A percentile compares a stretch with the other conserved stretches of the same genome.
These are phyloP conservation scores for Cytospora mali DNA, from an alignment of 2,329 filamentous ascomycete species.

Conservation along the genomic window DNA sequence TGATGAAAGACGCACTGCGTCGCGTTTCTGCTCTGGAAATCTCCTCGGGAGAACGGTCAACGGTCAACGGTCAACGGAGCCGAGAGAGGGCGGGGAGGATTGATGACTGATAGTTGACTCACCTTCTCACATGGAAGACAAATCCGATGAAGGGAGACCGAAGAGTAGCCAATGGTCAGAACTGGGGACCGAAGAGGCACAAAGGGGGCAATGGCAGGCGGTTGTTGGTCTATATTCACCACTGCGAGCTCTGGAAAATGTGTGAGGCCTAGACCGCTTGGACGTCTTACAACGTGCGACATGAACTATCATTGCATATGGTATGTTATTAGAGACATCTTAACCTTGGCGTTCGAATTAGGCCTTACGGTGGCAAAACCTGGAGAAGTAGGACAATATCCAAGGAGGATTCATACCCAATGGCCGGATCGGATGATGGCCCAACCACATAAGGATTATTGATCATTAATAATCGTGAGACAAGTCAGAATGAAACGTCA, in stretches of 20 bases:
- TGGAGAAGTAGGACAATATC: background rate
- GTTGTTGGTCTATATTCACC: too few relatives aligned
- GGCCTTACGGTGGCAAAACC: background rate
- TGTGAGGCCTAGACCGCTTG: background rate
- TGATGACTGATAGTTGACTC: background rate
- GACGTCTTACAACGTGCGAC: background rate
- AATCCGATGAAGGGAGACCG: background rate
- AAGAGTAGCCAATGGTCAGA: too few relatives aligned
- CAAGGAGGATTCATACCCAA: too few relatives aligned
- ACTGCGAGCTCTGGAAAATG: background rate
- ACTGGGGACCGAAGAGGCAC: too few relatives aligned
- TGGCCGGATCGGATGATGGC: too few relatives aligned
- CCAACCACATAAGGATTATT: background rate
- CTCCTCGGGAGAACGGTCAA: background rate
- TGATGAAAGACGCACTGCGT: background rate
- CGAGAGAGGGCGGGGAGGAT: background rate
- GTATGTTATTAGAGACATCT: background rate
- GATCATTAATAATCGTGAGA: background rate
- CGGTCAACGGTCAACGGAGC: background rate
- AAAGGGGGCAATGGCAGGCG: too few relatives aligned
- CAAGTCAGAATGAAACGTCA: background rate
- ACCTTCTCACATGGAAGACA: background rate
- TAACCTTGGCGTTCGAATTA: background rate
- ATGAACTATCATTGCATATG: background rate
- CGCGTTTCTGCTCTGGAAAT: background rate